Percentiles rank a stretch among this genome's conserved stretches.
These are phyloP conservation scores for Casaregolazyma suthepensis DNA, from an alignment of 1,139 yeast species.

Conservation along the genomic window DNA sequence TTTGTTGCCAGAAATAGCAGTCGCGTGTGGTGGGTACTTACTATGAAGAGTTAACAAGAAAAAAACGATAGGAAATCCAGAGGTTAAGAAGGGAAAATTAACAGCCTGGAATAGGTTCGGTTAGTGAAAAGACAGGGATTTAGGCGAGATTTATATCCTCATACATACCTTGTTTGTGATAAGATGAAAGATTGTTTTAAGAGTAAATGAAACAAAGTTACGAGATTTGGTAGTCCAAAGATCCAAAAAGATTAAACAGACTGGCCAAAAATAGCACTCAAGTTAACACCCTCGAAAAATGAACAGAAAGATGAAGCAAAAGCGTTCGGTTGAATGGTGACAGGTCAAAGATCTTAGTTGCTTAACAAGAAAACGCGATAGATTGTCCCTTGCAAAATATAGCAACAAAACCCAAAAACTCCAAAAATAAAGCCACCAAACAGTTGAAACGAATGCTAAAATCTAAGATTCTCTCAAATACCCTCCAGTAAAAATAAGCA, in stretches of 20 bases:
- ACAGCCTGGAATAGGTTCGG: not conserved
- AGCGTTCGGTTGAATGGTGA: not conserved
- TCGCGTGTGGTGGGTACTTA: not conserved
- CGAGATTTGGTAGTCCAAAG: not conserved
- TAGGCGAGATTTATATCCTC: not conserved
- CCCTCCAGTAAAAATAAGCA: not conserved
- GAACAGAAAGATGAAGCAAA: not conserved
- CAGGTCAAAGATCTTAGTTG: not conserved
- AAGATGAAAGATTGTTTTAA: not conserved
- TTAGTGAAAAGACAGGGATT: not conserved
- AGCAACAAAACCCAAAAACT: not conserved
- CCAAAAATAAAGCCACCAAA: not conserved
- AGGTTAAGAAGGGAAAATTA: not conserved
- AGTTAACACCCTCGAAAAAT: not conserved
- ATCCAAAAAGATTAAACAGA: too few species aligned
- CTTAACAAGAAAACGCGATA: not conserved
- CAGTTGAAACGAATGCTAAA: not conserved
- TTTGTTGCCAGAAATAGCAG: not conserved
- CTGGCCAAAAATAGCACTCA: too few species aligned
- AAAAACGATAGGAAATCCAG: not conserved
- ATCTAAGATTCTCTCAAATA: not conserved
- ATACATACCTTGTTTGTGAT: not conserved
- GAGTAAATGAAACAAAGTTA: not conserved
- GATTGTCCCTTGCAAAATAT: not conserved
- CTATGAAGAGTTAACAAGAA: not conserved